Evolutionary conservation across 1,284 basidiomycete genomes (phyloP), one percentile per base, ranked within the genome.

Genomic region (Amylostereum areolatum): DNA sequence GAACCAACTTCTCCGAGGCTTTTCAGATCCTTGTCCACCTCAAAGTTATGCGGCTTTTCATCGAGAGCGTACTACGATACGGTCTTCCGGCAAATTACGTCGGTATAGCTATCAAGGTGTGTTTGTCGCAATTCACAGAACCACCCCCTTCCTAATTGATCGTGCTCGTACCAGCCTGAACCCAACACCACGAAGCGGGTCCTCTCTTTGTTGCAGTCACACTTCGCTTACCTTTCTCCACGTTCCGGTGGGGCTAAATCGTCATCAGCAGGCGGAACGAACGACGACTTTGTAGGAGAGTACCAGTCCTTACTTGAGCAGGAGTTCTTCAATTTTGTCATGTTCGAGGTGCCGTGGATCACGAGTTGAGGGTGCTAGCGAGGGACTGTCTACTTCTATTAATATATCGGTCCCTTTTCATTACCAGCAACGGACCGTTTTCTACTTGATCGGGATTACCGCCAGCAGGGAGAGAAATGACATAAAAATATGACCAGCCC

Each of bases 1-100:
- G 97, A 53, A 97, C 92, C 52, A 97, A 97, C 71, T 99, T 99
- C 66, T 95, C 92, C 5, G 97, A 99, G 69, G 85, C 95, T 3
- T 95, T 95, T 72, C 93, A 99, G 67, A 79, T 96, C 32, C 77
- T 98, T 18, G 88, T 95, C 1, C 97, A 99, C 63, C 74, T 99
- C 55, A 98, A 99, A 70, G 80, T 97, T 48, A 68, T 97, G 25
- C 83, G 93, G 28, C 75, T 96, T 8, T 98, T 94, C 60, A 86
- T 97, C 11, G 97, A 99, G 71, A 96, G 92, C 55, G 95, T 98
- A 10, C 77, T 99, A 39, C 80, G 96, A 55, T 99, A 96, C 64
- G 97, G 97, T 53, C 74, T 99, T 30, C 97, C 97, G 2, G 91
- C 96, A 2, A 87, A 93, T 59, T 99, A 97, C 64, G 75, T 82